These are phyloP conservation scores for Fragilariopsis cylindrus DNA, from an alignment of 108 stramenopile genomes.

Conservation along the genomic window DNA sequence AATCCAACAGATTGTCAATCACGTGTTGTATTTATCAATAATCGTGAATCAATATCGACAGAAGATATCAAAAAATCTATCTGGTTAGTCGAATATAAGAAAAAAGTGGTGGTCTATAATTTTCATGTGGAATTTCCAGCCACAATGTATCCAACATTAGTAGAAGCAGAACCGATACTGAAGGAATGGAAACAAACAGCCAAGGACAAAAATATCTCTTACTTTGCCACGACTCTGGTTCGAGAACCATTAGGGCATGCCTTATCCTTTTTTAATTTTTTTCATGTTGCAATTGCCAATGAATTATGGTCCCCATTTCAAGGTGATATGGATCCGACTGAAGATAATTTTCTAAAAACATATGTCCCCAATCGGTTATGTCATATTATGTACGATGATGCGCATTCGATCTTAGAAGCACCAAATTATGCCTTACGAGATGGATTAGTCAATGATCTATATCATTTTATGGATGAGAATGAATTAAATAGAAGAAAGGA, in stretches of 20 bases:
- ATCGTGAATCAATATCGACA: neutral
- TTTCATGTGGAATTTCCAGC: conserved; percentile 8
- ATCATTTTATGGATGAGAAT: conserved; percentile 5
- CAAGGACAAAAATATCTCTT: neutral
- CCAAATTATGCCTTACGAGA: conserved; percentile 8
- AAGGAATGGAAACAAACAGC: neutral
- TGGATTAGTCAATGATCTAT: neutral
- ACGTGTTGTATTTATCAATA: neutral
- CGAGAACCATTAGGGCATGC: conserved; percentile 16
- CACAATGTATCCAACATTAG: conserved; percentile 9
- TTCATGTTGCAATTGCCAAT: conserved; percentile 4
- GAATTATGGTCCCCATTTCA: conserved; percentile 3
- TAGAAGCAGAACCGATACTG: neutral
- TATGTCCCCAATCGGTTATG: conserved; percentile 4
- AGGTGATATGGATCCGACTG: conserved; percentile 2
- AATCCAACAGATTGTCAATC: too few species aligned
- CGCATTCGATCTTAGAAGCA: conserved; percentile 7
- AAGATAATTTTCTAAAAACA: conserved; percentile 5
- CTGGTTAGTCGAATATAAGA: neutral
- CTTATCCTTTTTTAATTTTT: conserved; percentile 20
- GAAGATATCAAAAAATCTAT: neutral
- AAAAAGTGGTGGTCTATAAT: conserved; percentile 1
- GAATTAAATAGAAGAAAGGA: conserved; percentile 7
- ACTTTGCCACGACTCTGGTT: conserved; percentile 7
- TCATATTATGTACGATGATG: conserved; percentile 15